Conservation (phyloP, 129 eudicot species). For the Tagetes erecta region DNA sequence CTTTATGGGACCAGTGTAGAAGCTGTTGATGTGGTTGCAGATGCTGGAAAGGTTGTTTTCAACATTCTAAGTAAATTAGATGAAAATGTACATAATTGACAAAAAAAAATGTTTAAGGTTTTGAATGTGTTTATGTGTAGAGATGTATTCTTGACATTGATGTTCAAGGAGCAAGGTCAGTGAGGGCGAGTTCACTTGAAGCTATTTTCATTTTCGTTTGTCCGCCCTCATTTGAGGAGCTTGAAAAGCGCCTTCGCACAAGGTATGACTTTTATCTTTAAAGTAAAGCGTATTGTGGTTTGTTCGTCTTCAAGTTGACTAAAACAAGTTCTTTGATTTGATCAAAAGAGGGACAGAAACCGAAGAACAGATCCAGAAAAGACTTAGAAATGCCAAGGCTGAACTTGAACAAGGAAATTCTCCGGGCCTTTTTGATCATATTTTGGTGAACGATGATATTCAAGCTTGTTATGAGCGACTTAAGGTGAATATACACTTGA, state of each 20-base stretch:
- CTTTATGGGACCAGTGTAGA: conserved; percentile 90
- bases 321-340: neutral
- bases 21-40: conserved; percentile 88
- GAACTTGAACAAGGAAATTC: conserved; percentile 71
- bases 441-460: conserved; percentile 66
- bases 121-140: conserved; percentile 50
- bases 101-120: conserved; percentile 9
- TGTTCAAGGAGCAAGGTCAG: conserved; percentile 96
- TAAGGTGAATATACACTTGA: conserved; percentile 45
- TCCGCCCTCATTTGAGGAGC: conserved; percentile 95
- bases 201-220: conserved; percentile 79
- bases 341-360: conserved; percentile 74
- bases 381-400: conserved; percentile 66
- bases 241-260: conserved; percentile 88
- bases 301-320: conserved; percentile 6
- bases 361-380: conserved; percentile 78
- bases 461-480: conserved; percentile 62
- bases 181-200: conserved; percentile 88
- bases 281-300: neutral
- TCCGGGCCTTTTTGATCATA: conserved; percentile 71
- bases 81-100: neutral
- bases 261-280: conserved; percentile 46
- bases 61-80: neutral
- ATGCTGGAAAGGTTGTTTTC: conserved; percentile 73
- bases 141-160: conserved; percentile 98